A percentile compares a stretch with the other conserved stretches of the same genome.
These are phyloP conservation scores for Casaregolazyma suthepensis DNA, from an alignment of 1,139 yeast species.

Conservation along the genomic window DNA sequence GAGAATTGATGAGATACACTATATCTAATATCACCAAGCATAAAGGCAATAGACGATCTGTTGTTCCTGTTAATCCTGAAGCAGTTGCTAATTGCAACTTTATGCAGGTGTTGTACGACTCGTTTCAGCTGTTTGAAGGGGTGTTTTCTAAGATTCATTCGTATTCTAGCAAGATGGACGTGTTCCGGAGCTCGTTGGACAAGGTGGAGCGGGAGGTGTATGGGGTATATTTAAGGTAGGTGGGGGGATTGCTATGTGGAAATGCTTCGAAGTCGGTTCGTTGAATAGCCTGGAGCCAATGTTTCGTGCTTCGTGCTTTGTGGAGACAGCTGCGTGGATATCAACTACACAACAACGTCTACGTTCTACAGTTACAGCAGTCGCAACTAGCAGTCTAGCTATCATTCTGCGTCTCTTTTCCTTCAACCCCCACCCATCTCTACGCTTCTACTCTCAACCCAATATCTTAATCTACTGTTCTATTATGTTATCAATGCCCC, in stretches of 20 bases:
- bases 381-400: too few species aligned
- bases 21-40: conserved; percentile 21
- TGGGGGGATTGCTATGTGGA: background rate
- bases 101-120: conserved; percentile 15
- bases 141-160: conserved; percentile 12
- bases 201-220: conserved; percentile 24
- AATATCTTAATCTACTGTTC: too few species aligned
- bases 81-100: conserved; percentile 15
- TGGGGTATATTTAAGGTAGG: conserved; percentile 2
- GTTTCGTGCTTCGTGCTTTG: too few species aligned
- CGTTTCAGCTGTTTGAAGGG: conserved; percentile 8
- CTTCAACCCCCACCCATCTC: too few species aligned
- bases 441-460: too few species aligned
- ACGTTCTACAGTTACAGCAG: too few species aligned
- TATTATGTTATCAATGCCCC: background rate
- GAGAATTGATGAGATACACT: conserved; percentile 40
- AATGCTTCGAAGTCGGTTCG: too few species aligned
- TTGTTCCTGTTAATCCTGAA: conserved; percentile 3
- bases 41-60: conserved; percentile 1
- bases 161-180: conserved; percentile 19
- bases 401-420: too few species aligned
- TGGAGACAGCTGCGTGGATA: too few species aligned
- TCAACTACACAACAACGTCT: too few species aligned
- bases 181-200: conserved; percentile 19
- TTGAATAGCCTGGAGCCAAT: too few species aligned